Evolutionary conservation across 176 grass and related monocot species (phyloP).

Genomic region (Eragrostis nindensis): DNA sequence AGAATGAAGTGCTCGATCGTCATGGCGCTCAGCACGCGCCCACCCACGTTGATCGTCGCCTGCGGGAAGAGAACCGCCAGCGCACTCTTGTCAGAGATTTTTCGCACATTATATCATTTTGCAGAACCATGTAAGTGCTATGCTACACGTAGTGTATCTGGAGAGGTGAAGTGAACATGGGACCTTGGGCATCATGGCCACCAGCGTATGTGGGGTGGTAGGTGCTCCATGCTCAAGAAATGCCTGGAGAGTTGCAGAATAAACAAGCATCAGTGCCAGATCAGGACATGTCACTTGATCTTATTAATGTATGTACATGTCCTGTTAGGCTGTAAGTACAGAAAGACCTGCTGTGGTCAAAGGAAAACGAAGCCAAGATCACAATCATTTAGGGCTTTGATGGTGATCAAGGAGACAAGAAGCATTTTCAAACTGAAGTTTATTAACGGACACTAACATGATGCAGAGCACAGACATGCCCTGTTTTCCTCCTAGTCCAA

Average conservation of each 20-base stretch:
- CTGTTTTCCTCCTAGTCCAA: background rate
- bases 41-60: conserved; percentile 75
- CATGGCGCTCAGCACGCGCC: conserved; percentile 77
- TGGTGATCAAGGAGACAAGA: conserved; percentile 28
- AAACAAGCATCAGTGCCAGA: conserved; percentile 20
- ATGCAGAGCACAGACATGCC: conserved; percentile 33
- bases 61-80: conserved; percentile 34
- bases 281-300: conserved; percentile 32
- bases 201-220: conserved; percentile 63
- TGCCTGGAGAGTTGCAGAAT: conserved; percentile 63
- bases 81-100: conserved; percentile 15
- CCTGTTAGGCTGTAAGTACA: conserved; percentile 35
- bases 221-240: conserved; percentile 86
- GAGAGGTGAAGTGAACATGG: conserved; percentile 4
- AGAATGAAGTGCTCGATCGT: conserved; percentile 89
- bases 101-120: background rate
- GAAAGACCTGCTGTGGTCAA: conserved; percentile 36
- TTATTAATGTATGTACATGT: conserved; percentile 11
- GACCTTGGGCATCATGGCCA: conserved; percentile 76
- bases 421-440: conserved; percentile 29
- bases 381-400: conserved; percentile 17
- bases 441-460: conserved; percentile 11
- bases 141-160: background rate
- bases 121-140: background rate
- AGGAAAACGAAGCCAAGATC: conserved; percentile 30